Evolutionary conservation across 768 basidiomycete genomes (phyloP).

Genomic region (Coprinopsis strossmayeri): DNA sequence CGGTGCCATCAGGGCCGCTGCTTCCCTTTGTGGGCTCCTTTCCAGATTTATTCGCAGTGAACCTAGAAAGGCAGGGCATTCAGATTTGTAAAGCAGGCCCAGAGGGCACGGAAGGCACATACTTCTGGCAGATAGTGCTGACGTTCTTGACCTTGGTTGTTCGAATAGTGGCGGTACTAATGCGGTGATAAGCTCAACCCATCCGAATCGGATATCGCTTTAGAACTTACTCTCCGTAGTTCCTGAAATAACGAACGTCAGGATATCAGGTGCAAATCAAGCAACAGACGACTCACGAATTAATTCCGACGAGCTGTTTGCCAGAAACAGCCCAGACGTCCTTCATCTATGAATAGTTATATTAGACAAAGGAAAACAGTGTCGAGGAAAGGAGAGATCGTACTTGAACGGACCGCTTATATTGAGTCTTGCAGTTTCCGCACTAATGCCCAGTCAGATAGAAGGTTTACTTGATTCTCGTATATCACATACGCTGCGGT

Average conservation of each 20-base stretch:
- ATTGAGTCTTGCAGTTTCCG: slow-evolving; percentile 26
- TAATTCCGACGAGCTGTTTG: slow-evolving; percentile 24
- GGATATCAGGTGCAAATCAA: too few relatives aligned
- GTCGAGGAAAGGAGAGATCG: neutral
- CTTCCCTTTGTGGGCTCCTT: slow-evolving; percentile 24
- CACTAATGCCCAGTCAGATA: slow-evolving; percentile 16
- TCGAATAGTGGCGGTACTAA: slow-evolving; percentile 25
- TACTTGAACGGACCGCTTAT: slow-evolving; percentile 19
- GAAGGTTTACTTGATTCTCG: neutral
- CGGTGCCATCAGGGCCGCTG: slow-evolving; percentile 26
- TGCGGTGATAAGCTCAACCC: too few relatives aligned
- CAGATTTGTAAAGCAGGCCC: neutral
- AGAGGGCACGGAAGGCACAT: neutral
- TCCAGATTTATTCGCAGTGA: slow-evolving; percentile 24
- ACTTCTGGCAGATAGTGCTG: slow-evolving; percentile 24
- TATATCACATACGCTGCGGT: slow-evolving; percentile 19
- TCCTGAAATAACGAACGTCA: too few relatives aligned
- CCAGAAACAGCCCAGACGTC: slow-evolving; percentile 28
- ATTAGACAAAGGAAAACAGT: neutral
- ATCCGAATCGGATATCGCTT: neutral
- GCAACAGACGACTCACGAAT: slow-evolving; percentile 19
- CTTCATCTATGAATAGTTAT: slow-evolving; percentile 16
- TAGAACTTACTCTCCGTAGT: slow-evolving; percentile 33
- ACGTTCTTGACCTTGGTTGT: slow-evolving; percentile 24
- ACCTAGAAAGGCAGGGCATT: slow-evolving; percentile 8